Base-by-base conservation (phyloP, 2,329 filamentous ascomycete genomes). In the Cladosporium sp. region DNA sequence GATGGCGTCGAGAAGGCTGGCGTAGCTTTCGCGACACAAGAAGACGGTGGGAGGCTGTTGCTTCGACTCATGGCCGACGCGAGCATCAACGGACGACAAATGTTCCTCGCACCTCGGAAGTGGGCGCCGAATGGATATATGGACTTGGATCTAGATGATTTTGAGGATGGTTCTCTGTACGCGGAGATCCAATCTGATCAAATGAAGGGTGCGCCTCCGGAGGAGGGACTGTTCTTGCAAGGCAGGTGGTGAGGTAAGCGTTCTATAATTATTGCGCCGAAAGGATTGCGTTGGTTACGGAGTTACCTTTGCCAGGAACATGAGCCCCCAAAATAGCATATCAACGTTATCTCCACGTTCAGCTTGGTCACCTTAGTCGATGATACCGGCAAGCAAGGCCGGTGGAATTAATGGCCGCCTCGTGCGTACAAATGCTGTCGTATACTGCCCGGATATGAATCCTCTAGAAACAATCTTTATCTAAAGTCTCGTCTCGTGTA, bases 101-200 rank as follows among this genome's bases (percentile, higher is more conserved):
- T 79, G 14, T 76, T 80, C 52, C 67, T 79, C 5, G 70, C 74
- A n/a, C 71, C 71, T 28, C 72, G 71, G 33, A 75, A 76, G 53
- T 76, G 74, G 72, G 71, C 76, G 1, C 44, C 69, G 10, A 56
- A 62, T 31, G 78, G 77, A 28, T 79, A 76, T 65, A 28, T 77
- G 62, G 74, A 78, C 68, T 18, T 63, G 14, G 28, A 53, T n/a
- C 35, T 63, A 1, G 61, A 63, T 26, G 61, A 63, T 5, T 63
- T n/a, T 23, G 50, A 56, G 50, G 61, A 40, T 6, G 61, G 26
- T 1, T n/a, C 33, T 26, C 29, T 63, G 10, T 33, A 46, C 35
- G 35, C 50, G 35, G 50, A 63, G 50, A 23, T 63, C 5, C 61
- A 63, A 18, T 16, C 23, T n/a, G 61, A 55, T 29, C 61, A 63